Evolutionary conservation across 2,329 filamentous ascomycete genomes (phyloP).

Genomic region (Cladophialophora yegresii): DNA sequence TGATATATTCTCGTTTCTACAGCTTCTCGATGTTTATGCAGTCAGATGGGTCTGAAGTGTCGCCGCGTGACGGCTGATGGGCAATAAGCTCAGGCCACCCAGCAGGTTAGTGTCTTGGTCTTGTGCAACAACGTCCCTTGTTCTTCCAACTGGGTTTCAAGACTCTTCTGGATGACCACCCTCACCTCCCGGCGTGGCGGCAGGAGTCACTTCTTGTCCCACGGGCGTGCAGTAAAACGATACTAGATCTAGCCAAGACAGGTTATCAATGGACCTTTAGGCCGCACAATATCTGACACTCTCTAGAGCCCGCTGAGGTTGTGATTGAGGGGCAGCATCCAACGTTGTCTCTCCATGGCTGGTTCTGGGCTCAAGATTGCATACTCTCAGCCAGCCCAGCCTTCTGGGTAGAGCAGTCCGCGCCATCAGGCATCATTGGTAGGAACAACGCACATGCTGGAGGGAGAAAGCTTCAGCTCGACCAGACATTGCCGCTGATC

Average conservation of each 20-base stretch:
- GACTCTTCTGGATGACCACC: background rate
- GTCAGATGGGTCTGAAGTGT: background rate
- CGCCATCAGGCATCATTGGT: background rate
- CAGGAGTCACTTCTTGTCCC: background rate
- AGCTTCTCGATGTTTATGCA: background rate
- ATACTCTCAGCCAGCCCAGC: background rate
- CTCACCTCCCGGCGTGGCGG: background rate
- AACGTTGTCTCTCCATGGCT: background rate
- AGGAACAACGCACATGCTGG: background rate
- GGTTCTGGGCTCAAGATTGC: background rate
- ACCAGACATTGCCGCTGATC: background rate
- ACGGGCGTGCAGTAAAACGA: background rate
- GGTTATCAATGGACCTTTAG: background rate
- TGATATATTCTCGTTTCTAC: background rate
- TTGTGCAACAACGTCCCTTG: background rate
- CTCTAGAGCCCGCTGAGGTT: background rate
- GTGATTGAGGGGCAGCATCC: background rate
- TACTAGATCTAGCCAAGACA: background rate
- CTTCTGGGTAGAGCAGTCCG: background rate
- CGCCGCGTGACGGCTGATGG: background rate
- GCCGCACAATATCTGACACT: background rate
- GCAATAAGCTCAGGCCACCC: background rate
- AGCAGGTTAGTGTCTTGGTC: background rate
- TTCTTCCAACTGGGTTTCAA: too few species aligned
- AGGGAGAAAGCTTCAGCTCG: background rate